Conservation (phyloP, 2,329 filamentous ascomycete species). For the Pseudophaeomoniella oleicola region DNA sequence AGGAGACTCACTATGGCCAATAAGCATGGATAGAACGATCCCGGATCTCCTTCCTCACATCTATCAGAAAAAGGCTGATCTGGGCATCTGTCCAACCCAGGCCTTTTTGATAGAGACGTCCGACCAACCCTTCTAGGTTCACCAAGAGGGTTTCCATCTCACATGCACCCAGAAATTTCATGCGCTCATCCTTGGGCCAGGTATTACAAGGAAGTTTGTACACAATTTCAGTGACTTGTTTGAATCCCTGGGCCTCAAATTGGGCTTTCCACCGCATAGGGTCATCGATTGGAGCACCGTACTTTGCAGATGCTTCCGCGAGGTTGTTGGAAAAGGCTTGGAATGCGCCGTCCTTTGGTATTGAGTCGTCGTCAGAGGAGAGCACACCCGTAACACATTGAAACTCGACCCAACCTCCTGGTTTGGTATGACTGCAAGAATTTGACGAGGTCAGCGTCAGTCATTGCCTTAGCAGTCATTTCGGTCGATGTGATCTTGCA, state of each 20-base stretch:
- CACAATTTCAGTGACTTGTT: slow-evolving; percentile 3
- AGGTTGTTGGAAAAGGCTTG: slow-evolving; percentile 3
- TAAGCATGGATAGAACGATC: slow-evolving; percentile 6
- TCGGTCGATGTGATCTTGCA: not conserved
- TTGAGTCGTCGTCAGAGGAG: slow-evolving; percentile 15
- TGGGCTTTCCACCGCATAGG: slow-evolving; percentile 4
- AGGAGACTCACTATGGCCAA: slow-evolving; percentile 5
- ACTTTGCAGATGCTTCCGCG: slow-evolving; percentile 1
- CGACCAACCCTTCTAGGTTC: slow-evolving; percentile 5
- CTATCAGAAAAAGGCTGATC: slow-evolving; percentile 7
- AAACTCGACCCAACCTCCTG: slow-evolving; percentile 17
- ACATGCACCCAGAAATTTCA: slow-evolving; percentile 5
- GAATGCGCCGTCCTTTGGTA: slow-evolving; percentile 6
- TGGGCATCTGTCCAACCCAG: slow-evolving; percentile 6
- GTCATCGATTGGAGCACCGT: slow-evolving; percentile 3
- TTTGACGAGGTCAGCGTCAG: not conserved
- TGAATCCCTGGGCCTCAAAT: slow-evolving; percentile 5
- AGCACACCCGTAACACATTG: slow-evolving; percentile 10
- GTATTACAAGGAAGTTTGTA: slow-evolving; percentile 6
- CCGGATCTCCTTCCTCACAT: slow-evolving; percentile 5
- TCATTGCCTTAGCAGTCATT: not conserved
- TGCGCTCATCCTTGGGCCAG: slow-evolving; percentile 5
- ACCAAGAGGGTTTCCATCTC: slow-evolving; percentile 6
- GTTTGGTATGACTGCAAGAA: slow-evolving; percentile 15
- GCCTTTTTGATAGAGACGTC: slow-evolving; percentile 5